Evolutionary conservation across 352 stramenopile genomes (phyloP), one percentile per base, ranked within the genome.

Genomic region (Globisporangium rhizosaccharum): DNA sequence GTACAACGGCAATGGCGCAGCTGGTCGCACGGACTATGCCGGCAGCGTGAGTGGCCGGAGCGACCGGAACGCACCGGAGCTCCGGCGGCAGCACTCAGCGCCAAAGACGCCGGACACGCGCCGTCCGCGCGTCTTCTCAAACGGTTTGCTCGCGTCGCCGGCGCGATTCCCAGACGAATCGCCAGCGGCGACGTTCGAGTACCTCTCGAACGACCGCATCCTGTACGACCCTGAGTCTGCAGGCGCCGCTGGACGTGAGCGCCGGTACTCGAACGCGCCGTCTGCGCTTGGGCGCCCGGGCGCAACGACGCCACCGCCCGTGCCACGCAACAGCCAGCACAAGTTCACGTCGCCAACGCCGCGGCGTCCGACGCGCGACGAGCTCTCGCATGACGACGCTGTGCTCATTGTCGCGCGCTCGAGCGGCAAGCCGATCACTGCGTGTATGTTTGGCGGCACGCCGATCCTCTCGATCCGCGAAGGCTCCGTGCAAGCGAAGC

Each of bases 371-470:
- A 39, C 51, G 41, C 68, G 17, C 36, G 50, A 63, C 25, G 57
- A 80, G n/a, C 54, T 84, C 54, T 80, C 70, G 49, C 78, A 82
- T 37, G 67, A 81, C 10, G 73, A 81, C 30, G 76, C 72, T 1
- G 51, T 68, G 33, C 62, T 55, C 37, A 73, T 89, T 52, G 80
- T 90, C 20, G 80, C 75, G n/a, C 72, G 75, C 47, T 74, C 80
- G 41, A 75, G 64, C 25, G 78, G 76, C 23, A 89, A 83, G 41
- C 58, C 82, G 1, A 65, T 84, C 4, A 74, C 82, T 2, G 57
- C 78, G 52, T 90, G 77, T 45, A 62, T 86, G 61, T 92, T 92
- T 64, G 82, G 71, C 33, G 82, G 82, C 8, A 59, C 77, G 9
- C 75, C 73, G 2, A 59, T 92, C 12, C 59, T 76, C 6, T 50